These are phyloP conservation scores for Scheffersomyces titani DNA, from an alignment of 1,139 yeast genomes.

Conservation along the genomic window DNA sequence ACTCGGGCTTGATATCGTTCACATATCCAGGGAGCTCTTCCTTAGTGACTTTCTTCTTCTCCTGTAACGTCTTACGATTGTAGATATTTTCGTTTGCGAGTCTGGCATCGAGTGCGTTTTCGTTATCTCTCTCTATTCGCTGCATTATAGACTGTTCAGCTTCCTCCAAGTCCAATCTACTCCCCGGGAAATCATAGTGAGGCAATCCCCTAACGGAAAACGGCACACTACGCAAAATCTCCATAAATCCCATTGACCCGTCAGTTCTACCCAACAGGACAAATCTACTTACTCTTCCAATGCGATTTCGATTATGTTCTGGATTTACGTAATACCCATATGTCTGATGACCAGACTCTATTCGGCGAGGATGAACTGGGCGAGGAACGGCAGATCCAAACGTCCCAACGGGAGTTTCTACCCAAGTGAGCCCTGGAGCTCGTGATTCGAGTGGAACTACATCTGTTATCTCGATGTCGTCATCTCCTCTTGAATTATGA, in stretches of 20 bases:
- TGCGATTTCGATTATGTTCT: neutral
- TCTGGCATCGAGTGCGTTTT: slow-evolving; percentile 34
- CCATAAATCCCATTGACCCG: neutral
- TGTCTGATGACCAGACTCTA: neutral
- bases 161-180: slow-evolving; percentile 6
- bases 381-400: neutral
- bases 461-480: slow-evolving; percentile 5
- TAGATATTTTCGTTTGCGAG: slow-evolving; percentile 31
- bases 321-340: neutral
- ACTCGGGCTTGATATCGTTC: slow-evolving; percentile 33
- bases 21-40: slow-evolving; percentile 32
- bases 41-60: slow-evolving; percentile 22
- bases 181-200: neutral
- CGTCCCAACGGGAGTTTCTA: neutral
- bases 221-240: neutral
- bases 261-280: neutral
- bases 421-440: neutral
- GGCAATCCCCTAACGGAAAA: neutral
- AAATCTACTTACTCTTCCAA: neutral
- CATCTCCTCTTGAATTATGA: slow-evolving; percentile 2
- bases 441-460: neutral
- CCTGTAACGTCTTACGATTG: slow-evolving; percentile 30
- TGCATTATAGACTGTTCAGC: slow-evolving; percentile 39
- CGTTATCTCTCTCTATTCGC: slow-evolving; percentile 45
- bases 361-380: neutral